These are phyloP conservation scores for Spiraea crenata DNA, from an alignment of 331 rosid genomes.

Conservation along the genomic window DNA sequence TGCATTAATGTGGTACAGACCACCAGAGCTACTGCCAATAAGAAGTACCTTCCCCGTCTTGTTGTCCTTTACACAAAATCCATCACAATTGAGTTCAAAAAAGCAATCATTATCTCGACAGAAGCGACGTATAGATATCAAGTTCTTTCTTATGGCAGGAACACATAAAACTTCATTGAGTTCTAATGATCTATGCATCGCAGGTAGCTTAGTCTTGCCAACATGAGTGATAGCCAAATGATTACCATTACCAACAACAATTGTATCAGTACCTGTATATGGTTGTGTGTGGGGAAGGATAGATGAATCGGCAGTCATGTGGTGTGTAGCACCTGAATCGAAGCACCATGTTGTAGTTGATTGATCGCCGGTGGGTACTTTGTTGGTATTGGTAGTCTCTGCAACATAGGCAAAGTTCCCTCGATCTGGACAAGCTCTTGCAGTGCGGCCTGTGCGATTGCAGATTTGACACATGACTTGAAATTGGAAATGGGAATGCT, in stretches of 20 bases:
- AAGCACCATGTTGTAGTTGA: not conserved
- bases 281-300: not conserved
- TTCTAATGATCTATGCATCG: not conserved
- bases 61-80: not conserved
- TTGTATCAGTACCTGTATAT: not conserved
- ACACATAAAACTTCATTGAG: not conserved
- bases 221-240: not conserved
- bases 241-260: not conserved
- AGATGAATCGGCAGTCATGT: not conserved
- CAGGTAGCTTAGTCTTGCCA: not conserved
- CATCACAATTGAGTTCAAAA: not conserved
- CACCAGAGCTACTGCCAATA: not conserved
- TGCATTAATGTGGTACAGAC: not conserved
- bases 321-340: not conserved
- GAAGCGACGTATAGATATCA: not conserved
- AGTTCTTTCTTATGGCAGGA: not conserved
- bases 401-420: no score
- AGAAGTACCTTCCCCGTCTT: not conserved
- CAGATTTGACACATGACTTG: no score
- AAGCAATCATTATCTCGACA: not conserved
- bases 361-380: no score
- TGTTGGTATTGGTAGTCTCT: no score
- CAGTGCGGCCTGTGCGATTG: no score
- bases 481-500: no score
- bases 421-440: no score